These are phyloP conservation scores for Magnusiomyces suaveolens DNA, from an alignment of 1,139 yeast genomes.

Conservation along the genomic window DNA sequence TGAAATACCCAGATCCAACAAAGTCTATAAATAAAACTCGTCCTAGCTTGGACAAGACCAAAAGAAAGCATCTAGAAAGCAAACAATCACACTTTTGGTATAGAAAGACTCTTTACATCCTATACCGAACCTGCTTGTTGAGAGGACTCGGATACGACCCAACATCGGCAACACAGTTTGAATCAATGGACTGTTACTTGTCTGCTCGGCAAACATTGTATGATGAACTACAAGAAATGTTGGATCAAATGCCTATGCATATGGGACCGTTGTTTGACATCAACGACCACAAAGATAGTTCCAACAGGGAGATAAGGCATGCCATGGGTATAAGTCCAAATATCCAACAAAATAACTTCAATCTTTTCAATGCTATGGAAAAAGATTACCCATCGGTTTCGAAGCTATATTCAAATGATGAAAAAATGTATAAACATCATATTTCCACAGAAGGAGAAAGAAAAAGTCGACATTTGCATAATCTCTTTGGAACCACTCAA, in stretches of 20 bases:
- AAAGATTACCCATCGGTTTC: too few relatives aligned
- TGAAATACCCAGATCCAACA: neutral
- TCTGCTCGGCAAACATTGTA: neutral
- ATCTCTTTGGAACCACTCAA: neutral
- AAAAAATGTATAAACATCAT: too few relatives aligned
- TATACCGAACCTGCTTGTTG: slow-evolving; percentile 1
- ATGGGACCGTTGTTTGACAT: slow-evolving; percentile 8
- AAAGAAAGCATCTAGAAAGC: neutral
- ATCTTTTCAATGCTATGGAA: too few relatives aligned
- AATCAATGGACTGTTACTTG: neutral
- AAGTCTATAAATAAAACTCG: neutral
- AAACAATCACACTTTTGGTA: slow-evolving; percentile 1
- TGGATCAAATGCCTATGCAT: neutral
- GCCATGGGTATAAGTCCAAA: neutral
- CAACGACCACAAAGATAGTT: neutral
- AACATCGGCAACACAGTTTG: neutral
- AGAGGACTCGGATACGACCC: slow-evolving; percentile 4
- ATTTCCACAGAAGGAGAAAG: too few relatives aligned
- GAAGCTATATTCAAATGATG: too few relatives aligned
- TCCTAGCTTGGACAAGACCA: neutral
- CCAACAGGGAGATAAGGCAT: neutral
- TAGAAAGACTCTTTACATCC: neutral
- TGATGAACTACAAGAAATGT: slow-evolving; percentile 1
- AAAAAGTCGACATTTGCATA: neutral
- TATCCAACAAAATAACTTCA: neutral